Percentiles rank a stretch among this genome's conserved stretches.
Evolutionary conservation across 2,329 filamentous ascomycete genomes (phyloP).

Genomic region (Coniochaeta sp.): DNA sequence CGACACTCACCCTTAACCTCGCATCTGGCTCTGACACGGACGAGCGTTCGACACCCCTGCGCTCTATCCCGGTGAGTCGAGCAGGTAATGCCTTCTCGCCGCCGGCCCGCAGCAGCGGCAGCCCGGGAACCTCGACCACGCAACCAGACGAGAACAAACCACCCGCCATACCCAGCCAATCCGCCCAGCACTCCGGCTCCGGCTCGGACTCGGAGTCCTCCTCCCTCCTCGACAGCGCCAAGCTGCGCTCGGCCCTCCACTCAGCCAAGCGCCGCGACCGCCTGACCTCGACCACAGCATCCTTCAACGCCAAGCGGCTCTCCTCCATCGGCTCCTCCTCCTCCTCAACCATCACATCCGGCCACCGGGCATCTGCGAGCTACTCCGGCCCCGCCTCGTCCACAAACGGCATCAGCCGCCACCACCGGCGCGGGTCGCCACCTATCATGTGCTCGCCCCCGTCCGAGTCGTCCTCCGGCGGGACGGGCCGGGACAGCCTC

Average conservation of each 20-base stretch:
- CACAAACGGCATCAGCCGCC: slow-evolving; percentile 47
- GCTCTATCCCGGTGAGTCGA: slow-evolving; percentile 41
- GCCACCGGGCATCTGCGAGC: slow-evolving; percentile 21
- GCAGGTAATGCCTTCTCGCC: slow-evolving; percentile 42
- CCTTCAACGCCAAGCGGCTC: slow-evolving; percentile 31
- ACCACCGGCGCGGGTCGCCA: slow-evolving; percentile 42
- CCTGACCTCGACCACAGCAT: slow-evolving; percentile 26
- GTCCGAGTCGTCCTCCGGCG: slow-evolving; percentile 4
- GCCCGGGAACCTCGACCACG: neutral
- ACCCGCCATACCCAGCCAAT: slow-evolving; percentile 29
- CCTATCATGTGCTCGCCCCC: slow-evolving; percentile 45
- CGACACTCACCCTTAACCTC: slow-evolving; percentile 48
- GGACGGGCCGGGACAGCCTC: neutral
- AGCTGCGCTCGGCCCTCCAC: slow-evolving; percentile 48
- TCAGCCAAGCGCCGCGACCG: slow-evolving; percentile 39
- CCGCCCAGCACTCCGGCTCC: slow-evolving; percentile 16
- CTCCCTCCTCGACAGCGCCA: slow-evolving; percentile 39
- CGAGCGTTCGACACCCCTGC: slow-evolving; percentile 36
- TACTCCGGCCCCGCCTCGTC: slow-evolving; percentile 33
- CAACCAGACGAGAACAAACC: slow-evolving; percentile 43
- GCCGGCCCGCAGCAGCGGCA: slow-evolving; percentile 18
- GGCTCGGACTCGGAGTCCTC: slow-evolving; percentile 43
- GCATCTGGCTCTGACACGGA: slow-evolving; percentile 49
- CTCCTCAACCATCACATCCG: slow-evolving; percentile 4
- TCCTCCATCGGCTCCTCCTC: slow-evolving; percentile 34